These are phyloP conservation scores for Closterium sp. DNA, from an alignment of 139 green algal species.

Conservation along the genomic window DNA sequence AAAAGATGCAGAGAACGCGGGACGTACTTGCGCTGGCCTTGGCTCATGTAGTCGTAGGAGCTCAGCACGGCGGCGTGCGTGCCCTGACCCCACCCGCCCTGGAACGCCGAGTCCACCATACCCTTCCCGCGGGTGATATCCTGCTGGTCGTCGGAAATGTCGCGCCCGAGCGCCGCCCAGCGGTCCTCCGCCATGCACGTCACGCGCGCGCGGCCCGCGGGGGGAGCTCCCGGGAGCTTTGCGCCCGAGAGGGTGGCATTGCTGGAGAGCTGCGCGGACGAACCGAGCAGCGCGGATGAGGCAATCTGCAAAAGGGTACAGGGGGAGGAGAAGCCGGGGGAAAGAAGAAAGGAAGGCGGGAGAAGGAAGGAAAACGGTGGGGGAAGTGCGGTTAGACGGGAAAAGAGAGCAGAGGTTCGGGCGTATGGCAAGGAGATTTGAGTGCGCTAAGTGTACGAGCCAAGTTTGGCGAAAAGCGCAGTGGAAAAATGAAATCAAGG, in stretches of 20 bases:
- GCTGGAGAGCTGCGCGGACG: background rate
- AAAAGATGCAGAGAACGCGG: no score
- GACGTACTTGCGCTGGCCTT: conserved; percentile 58
- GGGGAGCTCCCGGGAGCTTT: background rate
- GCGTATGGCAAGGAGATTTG: background rate
- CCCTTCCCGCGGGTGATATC: conserved; percentile 88
- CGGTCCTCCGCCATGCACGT: conserved; percentile 52
- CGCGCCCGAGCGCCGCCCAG: conserved; percentile 85
- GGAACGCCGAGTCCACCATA: conserved; percentile 95
- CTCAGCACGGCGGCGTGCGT: conserved; percentile 79
- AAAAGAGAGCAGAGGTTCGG: no score
- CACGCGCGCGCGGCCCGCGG: background rate
- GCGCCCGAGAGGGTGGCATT: background rate
- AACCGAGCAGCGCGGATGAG: background rate
- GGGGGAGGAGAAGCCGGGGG: background rate
- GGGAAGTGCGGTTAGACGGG: background rate
- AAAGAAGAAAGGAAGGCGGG: background rate
- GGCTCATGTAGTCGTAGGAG: conserved; percentile 83
- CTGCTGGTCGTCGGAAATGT: conserved; percentile 91
- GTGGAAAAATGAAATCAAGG: background rate
- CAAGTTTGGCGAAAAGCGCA: background rate
- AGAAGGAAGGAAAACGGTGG: background rate
- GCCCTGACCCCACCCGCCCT: conserved; percentile 51
- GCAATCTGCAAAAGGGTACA: background rate
- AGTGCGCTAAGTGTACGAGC: background rate